Conservation (phyloP, 192 early-diverging fungal species). For the Coemansia sp. region DNA sequence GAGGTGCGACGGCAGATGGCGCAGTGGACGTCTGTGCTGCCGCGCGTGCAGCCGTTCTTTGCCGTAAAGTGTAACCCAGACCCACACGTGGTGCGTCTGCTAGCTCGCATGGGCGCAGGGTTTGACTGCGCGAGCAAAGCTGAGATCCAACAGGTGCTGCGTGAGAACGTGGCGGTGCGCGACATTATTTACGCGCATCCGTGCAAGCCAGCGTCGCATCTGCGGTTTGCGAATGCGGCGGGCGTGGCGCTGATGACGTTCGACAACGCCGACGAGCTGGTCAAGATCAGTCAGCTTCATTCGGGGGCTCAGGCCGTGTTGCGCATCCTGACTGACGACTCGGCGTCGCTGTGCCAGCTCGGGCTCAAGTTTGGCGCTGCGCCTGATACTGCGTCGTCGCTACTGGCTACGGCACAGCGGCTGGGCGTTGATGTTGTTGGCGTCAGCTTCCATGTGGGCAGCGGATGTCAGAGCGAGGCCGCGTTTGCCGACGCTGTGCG, state of each 20-base stretch:
- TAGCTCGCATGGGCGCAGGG: conserved; percentile 79
- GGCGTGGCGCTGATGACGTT: conserved; percentile 95
- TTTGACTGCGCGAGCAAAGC: conserved; percentile 98
- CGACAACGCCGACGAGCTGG: conserved; percentile 97
- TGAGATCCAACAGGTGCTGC: conserved; percentile 84
- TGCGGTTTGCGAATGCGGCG: conserved; percentile 76
- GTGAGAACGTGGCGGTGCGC: conserved; percentile 57
- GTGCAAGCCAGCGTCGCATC: conserved; percentile 97
- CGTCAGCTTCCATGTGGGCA: conserved; percentile 95
- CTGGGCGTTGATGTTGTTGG: conserved; percentile 89
- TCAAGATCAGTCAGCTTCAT: conserved; percentile 83
- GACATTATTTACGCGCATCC: conserved; percentile 98
- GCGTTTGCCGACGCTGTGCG: conserved; percentile 89
- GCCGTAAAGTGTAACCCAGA: conserved; percentile 99
- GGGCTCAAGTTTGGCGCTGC: conserved; percentile 97
- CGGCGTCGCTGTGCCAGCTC: conserved; percentile 84
- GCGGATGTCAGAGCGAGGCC: conserved; percentile 85
- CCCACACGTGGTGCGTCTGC: conserved; percentile 73
- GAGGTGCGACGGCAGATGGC: conserved; percentile 84
- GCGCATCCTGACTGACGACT: conserved; percentile 94
- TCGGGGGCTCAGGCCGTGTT: conserved; percentile 87
- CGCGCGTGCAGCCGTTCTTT: conserved; percentile 95
- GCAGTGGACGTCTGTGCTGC: conserved; percentile 80
- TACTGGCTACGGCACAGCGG: conserved; percentile 75
- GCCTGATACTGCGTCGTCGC: conserved; percentile 60